Base-by-base conservation (phyloP, 2,329 filamentous ascomycete species). In the Verticillium albo-atrum region DNA sequence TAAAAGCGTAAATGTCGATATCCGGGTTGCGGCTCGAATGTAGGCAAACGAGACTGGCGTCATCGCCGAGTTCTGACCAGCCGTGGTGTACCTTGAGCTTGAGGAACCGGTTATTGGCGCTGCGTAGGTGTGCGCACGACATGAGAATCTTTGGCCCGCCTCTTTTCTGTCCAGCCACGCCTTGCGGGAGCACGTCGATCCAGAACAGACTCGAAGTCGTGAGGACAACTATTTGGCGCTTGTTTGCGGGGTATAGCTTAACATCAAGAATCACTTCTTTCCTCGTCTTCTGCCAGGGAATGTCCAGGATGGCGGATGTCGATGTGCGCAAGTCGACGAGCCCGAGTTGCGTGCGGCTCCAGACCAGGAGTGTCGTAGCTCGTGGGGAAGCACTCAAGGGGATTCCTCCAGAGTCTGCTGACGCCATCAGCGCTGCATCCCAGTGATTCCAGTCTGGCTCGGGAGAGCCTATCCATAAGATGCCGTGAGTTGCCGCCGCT, bases 201-300 rank as follows among this genome's bases (percentile, higher is more conserved):
- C 82, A 77, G 34, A 80, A 73, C 0, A 89, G 58, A 28, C 74
- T 74, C 0, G 75, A 75, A 14, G 78, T 79, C 1, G 86, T 90
- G 52, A 90, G 72, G 10, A 90, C 72, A 59, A 87, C 83, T 1
- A 86, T 66, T n/a, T 83, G 79, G 27, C 76, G 74, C 5, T 75
- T 72, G 57, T 80, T 73, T 2, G 70, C 66, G 1, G 79, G 78
- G 60, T 82, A 82, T 9, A 71, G 65, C 62, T 78, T 77, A 1
- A 87, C 67, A 66, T 89, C 82, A 60, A 91, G 68, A 54, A 91
- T 82, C 23, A 65, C 61, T 12, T 67, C 61, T 12, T 56, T 62
- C n/a, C 72, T 57, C 6, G 67, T 60, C 12, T 72, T 68, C 14
- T 71, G 64, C 35, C 62, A 63, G 6, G 70, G 66, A 6, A 73